Conservation (phyloP, 495 filamentous ascomycete species). For the Podospora pseudopauciseta region DNA sequence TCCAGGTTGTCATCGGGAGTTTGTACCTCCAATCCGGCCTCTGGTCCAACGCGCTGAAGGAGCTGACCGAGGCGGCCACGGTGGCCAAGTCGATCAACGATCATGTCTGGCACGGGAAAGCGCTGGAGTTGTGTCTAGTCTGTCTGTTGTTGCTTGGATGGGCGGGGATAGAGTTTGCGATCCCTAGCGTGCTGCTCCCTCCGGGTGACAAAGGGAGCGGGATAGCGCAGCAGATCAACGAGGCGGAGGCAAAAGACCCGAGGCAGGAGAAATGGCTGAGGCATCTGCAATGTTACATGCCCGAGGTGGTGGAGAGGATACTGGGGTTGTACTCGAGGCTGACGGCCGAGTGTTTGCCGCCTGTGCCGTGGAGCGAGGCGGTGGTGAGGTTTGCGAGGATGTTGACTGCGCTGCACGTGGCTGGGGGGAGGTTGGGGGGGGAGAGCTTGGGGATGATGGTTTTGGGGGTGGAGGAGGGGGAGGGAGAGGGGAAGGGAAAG, state of each 20-base stretch:
- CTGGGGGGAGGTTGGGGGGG: conserved; percentile 64
- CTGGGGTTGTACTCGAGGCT: conserved; percentile 78
- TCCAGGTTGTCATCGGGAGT: conserved; percentile 76
- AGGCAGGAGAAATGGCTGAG: conserved; percentile 44
- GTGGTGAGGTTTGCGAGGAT: conserved; percentile 75
- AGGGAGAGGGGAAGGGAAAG: conserved; percentile 15
- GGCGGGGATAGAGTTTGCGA: conserved; percentile 81
- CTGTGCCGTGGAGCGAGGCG: conserved; percentile 75
- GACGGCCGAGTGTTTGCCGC: conserved; percentile 75
- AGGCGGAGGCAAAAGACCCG: conserved; percentile 41
- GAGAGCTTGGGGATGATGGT: conserved; percentile 66
- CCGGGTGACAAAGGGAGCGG: conserved; percentile 44
- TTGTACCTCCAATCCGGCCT: conserved; percentile 84
- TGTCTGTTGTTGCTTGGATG: conserved; percentile 81
- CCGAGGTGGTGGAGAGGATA: conserved; percentile 71
- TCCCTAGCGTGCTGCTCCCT: conserved; percentile 53
- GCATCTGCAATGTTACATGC: conserved; percentile 40
- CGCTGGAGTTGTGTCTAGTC: conserved; percentile 78
- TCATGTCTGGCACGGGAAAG: conserved; percentile 95
- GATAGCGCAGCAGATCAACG: conserved; percentile 45
- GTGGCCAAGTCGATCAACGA: conserved; percentile 78
- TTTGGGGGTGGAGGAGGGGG: conserved; percentile 24
- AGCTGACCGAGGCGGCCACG: conserved; percentile 74
- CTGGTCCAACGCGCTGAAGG: conserved; percentile 84
- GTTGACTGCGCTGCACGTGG: conserved; percentile 64